Evolutionary conservation across 1,284 basidiomycete species (phyloP).

Genomic region (Sparassis latifolia): DNA sequence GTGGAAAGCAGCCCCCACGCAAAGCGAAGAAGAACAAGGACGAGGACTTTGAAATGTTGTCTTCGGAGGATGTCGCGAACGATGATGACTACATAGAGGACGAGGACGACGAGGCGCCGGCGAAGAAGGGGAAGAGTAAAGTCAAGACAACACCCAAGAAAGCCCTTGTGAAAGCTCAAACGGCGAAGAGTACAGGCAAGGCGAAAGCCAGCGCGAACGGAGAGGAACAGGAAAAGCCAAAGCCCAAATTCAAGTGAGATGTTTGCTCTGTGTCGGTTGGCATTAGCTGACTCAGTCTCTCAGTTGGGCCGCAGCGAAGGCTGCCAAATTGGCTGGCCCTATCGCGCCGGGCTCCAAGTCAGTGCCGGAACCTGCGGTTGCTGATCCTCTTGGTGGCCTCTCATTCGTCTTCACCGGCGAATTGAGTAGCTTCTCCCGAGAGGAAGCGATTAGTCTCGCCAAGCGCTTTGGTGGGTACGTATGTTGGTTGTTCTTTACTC

Average conservation of each 20-base stretch:
- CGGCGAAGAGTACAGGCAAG: slow-evolving; percentile 7
- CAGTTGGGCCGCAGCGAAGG: slow-evolving; percentile 62
- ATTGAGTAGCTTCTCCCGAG: slow-evolving; percentile 78
- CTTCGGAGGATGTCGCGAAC: slow-evolving; percentile 14
- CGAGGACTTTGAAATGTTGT: slow-evolving; percentile 19
- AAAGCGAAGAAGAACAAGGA: slow-evolving; percentile 14
- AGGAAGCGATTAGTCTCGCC: slow-evolving; percentile 83
- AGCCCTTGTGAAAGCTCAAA: slow-evolving; percentile 13
- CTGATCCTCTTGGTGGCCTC: slow-evolving; percentile 82
- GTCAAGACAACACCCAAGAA: slow-evolving; percentile 15
- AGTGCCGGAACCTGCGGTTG: slow-evolving; percentile 67
- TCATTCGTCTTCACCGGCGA: slow-evolving; percentile 97
- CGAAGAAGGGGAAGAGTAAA: slow-evolving; percentile 21
- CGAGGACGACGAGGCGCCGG: slow-evolving; percentile 25
- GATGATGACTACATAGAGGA: slow-evolving; percentile 19
- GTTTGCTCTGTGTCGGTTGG: too few relatives aligned
- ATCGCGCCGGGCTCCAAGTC: slow-evolving; percentile 74
- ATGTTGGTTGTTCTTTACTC: neutral
- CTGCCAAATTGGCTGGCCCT: slow-evolving; percentile 67
- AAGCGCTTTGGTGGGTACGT: slow-evolving; percentile 90
- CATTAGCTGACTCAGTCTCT: neutral
- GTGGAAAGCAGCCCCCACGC: too few relatives aligned
- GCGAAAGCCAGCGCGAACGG: slow-evolving; percentile 12
- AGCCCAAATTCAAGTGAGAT: slow-evolving; percentile 28
- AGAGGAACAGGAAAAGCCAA: slow-evolving; percentile 16